These are phyloP conservation scores for Prunus yedoensis DNA, from an alignment of 331 rosid genomes.

Conservation along the genomic window DNA sequence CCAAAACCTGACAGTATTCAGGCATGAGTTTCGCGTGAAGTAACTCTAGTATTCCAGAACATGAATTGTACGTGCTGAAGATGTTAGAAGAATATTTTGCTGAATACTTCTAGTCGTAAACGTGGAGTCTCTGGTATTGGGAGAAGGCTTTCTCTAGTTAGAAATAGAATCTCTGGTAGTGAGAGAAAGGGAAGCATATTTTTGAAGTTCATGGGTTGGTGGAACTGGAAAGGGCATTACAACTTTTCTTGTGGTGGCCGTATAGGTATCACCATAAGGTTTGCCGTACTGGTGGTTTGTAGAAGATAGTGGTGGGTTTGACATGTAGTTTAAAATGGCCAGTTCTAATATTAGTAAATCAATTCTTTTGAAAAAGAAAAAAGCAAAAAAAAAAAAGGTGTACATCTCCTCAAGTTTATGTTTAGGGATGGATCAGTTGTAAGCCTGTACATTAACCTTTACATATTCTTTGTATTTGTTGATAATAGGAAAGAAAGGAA, in stretches of 20 bases:
- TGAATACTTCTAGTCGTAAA: slow-evolving; percentile 1
- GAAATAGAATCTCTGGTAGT: not conserved
- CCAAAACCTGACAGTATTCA: slow-evolving; percentile 82
- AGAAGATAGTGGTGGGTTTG: slow-evolving; percentile 34
- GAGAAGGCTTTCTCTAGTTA: not conserved
- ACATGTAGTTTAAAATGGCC: slow-evolving; percentile 19
- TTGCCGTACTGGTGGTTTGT: slow-evolving; percentile 16
- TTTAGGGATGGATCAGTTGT: slow-evolving; percentile 11
- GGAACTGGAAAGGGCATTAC: slow-evolving; percentile 13
- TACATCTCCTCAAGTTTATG: slow-evolving; percentile 26
- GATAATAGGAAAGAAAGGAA: slow-evolving; percentile 19
- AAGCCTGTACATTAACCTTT: slow-evolving; percentile 23
- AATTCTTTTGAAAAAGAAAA: slow-evolving; percentile 28
- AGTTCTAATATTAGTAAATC: slow-evolving; percentile 17
- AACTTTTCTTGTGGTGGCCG: slow-evolving; percentile 13
- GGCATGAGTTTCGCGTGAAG: slow-evolving; percentile 89
- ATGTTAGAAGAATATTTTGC: slow-evolving; percentile 28
- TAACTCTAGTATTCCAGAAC: slow-evolving; percentile 31
- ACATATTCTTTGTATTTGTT: slow-evolving; percentile 36
- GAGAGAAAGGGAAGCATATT: slow-evolving; percentile 6
- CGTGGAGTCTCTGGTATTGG: not conserved
- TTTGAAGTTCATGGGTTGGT: slow-evolving; percentile 16
- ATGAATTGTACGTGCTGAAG: not conserved
- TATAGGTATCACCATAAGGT: slow-evolving; percentile 17
- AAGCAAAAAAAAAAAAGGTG: slow-evolving; percentile 4